Evolutionary conservation across 805 yeast genomes (phyloP).

Genomic region (Starmerella stigmatis): DNA sequence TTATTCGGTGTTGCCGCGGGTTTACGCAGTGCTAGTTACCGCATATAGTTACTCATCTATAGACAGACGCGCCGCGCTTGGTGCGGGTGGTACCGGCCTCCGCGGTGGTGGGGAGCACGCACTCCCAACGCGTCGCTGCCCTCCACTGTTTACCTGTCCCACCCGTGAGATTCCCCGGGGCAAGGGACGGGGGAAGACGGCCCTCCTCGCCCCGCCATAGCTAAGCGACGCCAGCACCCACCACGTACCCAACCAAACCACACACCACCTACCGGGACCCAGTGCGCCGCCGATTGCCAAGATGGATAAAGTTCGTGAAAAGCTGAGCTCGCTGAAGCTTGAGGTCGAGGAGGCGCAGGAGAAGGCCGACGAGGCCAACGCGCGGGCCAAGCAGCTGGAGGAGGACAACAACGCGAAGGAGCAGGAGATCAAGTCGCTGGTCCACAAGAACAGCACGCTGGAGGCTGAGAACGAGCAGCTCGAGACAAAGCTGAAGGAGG

Average conservation of each 20-base stretch:
- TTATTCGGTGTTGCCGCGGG: too few species aligned
- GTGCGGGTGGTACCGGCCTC: too few species aligned
- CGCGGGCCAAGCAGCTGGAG: conserved; percentile 76
- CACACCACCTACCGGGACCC: not conserved
- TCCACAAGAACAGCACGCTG: conserved; percentile 80
- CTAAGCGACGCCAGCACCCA: conserved; percentile 4
- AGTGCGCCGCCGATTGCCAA: not conserved
- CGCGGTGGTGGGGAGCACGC: too few species aligned
- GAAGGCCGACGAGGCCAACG: conserved; percentile 78
- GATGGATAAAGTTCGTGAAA: conserved; percentile 27
- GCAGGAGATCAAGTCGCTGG: conserved; percentile 84
- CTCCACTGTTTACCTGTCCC: too few species aligned
- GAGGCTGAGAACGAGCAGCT: conserved; percentile 69
- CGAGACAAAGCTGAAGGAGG: conserved; percentile 61
- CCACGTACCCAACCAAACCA: not conserved
- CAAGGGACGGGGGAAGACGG: conserved; percentile 1
- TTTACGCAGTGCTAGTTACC: too few species aligned
- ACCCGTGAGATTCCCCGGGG: not conserved
- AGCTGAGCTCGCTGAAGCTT: conserved; percentile 51
- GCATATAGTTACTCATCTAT: too few species aligned
- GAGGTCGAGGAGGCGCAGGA: conserved; percentile 98
- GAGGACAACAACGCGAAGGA: conserved; percentile 88
- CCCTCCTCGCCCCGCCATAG: conserved; percentile 6
- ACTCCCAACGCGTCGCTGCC: too few species aligned
- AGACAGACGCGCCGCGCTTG: too few species aligned